Percentiles rank a stretch among this genome's conserved stretches.
phyloP scores from a whole-genome alignment of 106 monocot species.

The Vanilla planifolia region DNA sequence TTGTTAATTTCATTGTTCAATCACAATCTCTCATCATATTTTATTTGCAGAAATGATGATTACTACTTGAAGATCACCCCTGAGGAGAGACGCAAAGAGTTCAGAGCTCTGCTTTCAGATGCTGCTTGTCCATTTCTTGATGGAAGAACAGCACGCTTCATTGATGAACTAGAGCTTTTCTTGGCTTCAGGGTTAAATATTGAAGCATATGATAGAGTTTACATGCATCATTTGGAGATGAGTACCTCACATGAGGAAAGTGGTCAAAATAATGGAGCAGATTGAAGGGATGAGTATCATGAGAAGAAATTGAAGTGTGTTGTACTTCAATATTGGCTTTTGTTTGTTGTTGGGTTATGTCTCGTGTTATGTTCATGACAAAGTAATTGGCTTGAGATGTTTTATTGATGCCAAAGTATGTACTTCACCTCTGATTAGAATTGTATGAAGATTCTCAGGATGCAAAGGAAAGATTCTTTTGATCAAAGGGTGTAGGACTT shows the following conservation, averaged over 20 bases:
- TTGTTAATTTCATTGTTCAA: no score
- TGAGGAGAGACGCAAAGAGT: constrained; percentile 44
- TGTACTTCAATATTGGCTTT: no score
- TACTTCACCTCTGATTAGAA: no score
- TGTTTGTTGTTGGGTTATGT: no score
- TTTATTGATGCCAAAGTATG: no score
- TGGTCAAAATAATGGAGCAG: not conserved
- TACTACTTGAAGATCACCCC: constrained; percentile 8
- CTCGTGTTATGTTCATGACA: no score
- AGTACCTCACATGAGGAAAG: not conserved
- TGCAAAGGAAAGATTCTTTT: no score
- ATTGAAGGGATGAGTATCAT: not conserved
- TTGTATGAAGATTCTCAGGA: no score
- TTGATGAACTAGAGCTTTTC: constrained; percentile 69
- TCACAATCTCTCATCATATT: no score
- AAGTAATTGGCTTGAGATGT: no score
- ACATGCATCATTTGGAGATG: constrained; percentile 23
- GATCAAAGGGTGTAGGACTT: no score
- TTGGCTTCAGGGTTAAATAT: constrained; percentile 66
- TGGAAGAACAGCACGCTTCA: constrained; percentile 39
- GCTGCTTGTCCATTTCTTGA: constrained; percentile 54
- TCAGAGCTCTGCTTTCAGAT: constrained; percentile 52
- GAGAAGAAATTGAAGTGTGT: no score
- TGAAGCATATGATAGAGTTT: constrained; percentile 72
- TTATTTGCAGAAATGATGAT: constrained; percentile 21